Conservation (phyloP, 1,284 basidiomycete species). For the Trichosporon coremiiforme region DNA sequence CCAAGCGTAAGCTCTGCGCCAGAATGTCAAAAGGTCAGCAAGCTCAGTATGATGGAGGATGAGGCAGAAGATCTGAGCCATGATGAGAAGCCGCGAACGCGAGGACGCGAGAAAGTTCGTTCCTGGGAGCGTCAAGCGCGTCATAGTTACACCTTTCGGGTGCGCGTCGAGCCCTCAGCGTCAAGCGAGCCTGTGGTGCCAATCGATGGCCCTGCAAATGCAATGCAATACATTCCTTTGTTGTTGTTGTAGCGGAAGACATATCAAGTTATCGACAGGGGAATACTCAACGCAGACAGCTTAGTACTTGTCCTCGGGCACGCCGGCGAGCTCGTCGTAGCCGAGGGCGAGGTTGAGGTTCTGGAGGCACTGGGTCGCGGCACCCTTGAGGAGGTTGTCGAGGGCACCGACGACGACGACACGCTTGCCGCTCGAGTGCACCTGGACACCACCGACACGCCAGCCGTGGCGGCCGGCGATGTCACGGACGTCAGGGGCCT, state of each 20-base stretch:
- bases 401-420: slow-evolving; percentile 91
- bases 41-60: too few relatives aligned
- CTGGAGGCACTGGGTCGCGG: slow-evolving; percentile 96
- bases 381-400: slow-evolving; percentile 96
- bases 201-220: not conserved
- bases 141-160: slow-evolving; percentile 1
- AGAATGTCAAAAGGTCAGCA: too few relatives aligned
- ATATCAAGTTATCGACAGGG: not conserved
- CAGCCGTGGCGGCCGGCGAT: slow-evolving; percentile 83
- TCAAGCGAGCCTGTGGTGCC: not conserved
- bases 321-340: slow-evolving; percentile 86
- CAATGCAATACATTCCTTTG: slow-evolving; percentile 20
- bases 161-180: not conserved
- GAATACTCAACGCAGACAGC: not conserved
- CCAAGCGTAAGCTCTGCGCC: not conserved
- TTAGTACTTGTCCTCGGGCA: slow-evolving; percentile 60
- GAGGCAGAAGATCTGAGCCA: not conserved
- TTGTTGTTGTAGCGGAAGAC: not conserved
- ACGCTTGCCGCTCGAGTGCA: slow-evolving; percentile 81
- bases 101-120: slow-evolving; percentile 1
- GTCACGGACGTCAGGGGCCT: slow-evolving; percentile 76
- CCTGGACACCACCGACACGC: slow-evolving; percentile 89
- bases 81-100: not conserved
- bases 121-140: slow-evolving; percentile 1
- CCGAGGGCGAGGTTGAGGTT: slow-evolving; percentile 95